Evolutionary conservation across 352 stramenopile genomes (phyloP).

Genomic region (Globisporangium mamillatum): DNA sequence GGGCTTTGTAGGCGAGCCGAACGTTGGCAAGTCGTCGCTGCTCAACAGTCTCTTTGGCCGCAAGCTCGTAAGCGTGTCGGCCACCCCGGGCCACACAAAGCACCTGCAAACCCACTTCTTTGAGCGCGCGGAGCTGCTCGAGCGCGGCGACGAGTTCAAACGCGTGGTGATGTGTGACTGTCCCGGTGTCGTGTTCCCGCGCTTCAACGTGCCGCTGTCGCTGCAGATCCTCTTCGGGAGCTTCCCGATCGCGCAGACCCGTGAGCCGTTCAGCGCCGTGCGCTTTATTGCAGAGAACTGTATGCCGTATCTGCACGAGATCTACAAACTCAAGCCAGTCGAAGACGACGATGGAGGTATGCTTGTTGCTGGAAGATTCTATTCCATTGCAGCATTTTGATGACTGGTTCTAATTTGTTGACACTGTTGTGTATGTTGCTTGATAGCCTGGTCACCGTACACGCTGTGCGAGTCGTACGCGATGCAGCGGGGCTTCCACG

Average conservation of each 20-base stretch:
- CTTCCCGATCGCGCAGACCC: slow-evolving; percentile 82
- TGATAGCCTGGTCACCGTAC: slow-evolving; percentile 66
- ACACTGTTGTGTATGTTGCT: background rate
- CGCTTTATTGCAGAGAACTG: slow-evolving; percentile 87
- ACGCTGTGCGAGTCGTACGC: slow-evolving; percentile 76
- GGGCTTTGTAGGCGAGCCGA: slow-evolving; percentile 97
- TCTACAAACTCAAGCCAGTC: slow-evolving; percentile 80
- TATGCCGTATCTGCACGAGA: slow-evolving; percentile 54
- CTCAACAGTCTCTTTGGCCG: slow-evolving; percentile 88
- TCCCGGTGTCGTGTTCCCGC: slow-evolving; percentile 78
- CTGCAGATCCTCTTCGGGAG: slow-evolving; percentile 83
- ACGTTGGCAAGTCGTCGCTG: slow-evolving; percentile 93
- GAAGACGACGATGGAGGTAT: slow-evolving; percentile 60
- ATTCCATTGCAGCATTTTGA: background rate
- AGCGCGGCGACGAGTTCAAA: slow-evolving; percentile 26
- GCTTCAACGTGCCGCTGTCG: slow-evolving; percentile 59
- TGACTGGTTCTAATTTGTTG: background rate
- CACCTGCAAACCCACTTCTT: slow-evolving; percentile 83
- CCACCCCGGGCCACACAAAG: slow-evolving; percentile 79
- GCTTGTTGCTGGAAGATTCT: slow-evolving; percentile 1
- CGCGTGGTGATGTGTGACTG: slow-evolving; percentile 76
- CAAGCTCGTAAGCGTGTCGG: slow-evolving; percentile 79
- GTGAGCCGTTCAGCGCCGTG: slow-evolving; percentile 82
- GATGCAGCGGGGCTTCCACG: slow-evolving; percentile 63
- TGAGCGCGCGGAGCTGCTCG: slow-evolving; percentile 50